Evolutionary conservation across 176 grass and related monocot genomes (phyloP).

Genomic region (Lolium perenne): DNA sequence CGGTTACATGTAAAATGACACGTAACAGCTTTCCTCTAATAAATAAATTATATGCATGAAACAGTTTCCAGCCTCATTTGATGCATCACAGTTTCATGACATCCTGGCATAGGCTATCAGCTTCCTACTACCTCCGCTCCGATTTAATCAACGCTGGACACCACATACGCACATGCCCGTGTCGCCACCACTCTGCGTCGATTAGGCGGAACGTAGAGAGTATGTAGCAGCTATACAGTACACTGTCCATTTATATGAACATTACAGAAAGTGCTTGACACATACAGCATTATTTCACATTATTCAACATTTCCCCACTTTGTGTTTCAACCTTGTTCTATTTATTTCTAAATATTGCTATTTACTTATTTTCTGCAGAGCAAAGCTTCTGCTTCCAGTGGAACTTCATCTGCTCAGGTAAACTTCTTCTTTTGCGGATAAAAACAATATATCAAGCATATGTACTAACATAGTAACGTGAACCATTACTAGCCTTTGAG

Average conservation of each 20-base stretch:
- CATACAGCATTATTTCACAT: neutral
- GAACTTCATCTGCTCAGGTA: conserved; percentile 85
- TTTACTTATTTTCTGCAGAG: conserved; percentile 52
- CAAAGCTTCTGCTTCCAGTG: conserved; percentile 71
- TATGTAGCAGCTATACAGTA: neutral
- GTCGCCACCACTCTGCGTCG: no score
- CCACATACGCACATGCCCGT: no score
- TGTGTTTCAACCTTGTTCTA: conserved; percentile 6
- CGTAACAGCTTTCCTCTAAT: neutral
- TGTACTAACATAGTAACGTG: conserved; percentile 36
- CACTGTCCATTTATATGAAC: conserved; percentile 5
- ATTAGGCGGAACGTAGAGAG: no score
- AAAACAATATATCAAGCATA: conserved; percentile 6
- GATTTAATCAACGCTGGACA: no score
- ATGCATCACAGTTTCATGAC: conserved; percentile 6
- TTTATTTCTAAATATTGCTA: conserved; percentile 3
- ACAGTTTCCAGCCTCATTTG: neutral
- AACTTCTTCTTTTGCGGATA: conserved; percentile 10
- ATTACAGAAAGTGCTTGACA: conserved; percentile 22
- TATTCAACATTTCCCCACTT: neutral
- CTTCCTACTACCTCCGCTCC: neutral
- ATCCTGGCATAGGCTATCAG: conserved; percentile 17
- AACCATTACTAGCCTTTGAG: conserved; percentile 58
- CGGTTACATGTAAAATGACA: neutral
- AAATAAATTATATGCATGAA: neutral